phyloP scores from a whole-genome alignment of 2,329 filamentous ascomycete genomes.

The Diplodia intermedia region DNA sequence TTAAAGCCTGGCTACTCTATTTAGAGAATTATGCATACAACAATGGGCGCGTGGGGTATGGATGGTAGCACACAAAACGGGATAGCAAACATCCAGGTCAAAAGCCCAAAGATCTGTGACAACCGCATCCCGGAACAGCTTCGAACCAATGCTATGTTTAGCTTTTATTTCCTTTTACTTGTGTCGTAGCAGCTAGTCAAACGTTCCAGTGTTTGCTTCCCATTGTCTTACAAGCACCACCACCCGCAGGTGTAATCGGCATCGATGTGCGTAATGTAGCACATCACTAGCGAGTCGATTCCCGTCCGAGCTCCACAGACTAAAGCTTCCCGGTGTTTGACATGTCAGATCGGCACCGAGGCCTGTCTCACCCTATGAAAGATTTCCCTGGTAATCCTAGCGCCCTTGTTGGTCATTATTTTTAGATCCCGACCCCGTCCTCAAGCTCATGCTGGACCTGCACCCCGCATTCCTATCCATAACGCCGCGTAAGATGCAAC shows the following conservation, averaged over 20 bases:
- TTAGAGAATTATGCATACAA: not conserved
- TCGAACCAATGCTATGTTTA: not conserved
- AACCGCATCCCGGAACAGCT: too few species aligned
- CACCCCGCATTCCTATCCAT: constrained; percentile 13
- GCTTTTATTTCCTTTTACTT: not conserved
- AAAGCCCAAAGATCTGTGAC: too few species aligned
- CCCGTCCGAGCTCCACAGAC: constrained; percentile 6
- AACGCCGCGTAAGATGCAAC: constrained; percentile 24
- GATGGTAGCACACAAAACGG: not conserved
- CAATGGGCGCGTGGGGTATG: not conserved
- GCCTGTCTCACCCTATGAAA: constrained; percentile 14
- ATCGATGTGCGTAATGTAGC: not conserved
- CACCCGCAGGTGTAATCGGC: not conserved
- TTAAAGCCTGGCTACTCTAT: not conserved
- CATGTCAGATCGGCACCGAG: not conserved
- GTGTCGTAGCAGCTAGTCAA: not conserved
- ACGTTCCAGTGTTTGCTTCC: not conserved
- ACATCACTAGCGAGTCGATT: constrained; percentile 2
- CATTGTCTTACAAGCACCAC: not conserved
- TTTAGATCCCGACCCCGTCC: constrained; percentile 3
- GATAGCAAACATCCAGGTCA: too few species aligned
- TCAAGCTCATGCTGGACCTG: not conserved
- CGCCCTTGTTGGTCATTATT: constrained; percentile 19
- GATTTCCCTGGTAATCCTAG: constrained; percentile 2
- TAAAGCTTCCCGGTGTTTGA: not conserved